These are phyloP conservation scores for Cucumis hystrix DNA, from an alignment of 306 rosid genomes.

Conservation along the genomic window DNA sequence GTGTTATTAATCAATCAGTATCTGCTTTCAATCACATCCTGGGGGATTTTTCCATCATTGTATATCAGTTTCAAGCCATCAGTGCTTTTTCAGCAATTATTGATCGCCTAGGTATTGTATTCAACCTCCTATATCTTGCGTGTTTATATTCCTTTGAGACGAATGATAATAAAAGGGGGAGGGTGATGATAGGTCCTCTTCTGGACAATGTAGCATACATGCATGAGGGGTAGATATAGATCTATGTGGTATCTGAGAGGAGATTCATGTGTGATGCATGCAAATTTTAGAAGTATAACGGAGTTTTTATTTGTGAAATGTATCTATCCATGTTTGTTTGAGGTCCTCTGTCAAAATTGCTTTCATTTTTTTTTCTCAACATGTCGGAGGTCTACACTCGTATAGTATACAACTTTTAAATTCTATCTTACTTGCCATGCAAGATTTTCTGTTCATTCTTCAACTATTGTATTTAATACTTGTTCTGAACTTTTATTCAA, in stretches of 20 bases:
- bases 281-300: background rate
- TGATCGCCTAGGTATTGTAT: slow-evolving; percentile 70
- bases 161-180: background rate
- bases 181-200: background rate
- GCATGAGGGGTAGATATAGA: background rate
- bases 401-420: background rate
- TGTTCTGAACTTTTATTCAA: background rate
- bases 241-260: background rate
- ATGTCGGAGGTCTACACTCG: background rate
- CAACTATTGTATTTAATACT: background rate
- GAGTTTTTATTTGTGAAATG: background rate
- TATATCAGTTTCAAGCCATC: slow-evolving; percentile 83
- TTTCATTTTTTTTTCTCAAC: background rate
- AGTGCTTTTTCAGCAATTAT: slow-evolving; percentile 96
- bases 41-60: slow-evolving; percentile 82
- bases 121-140: slow-evolving; percentile 9
- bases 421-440: background rate
- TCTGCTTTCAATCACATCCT: slow-evolving; percentile 95
- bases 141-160: background rate
- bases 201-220: background rate
- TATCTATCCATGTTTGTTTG: background rate
- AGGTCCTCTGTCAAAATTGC: background rate
- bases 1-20: slow-evolving; percentile 90
- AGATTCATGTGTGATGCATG: background rate
- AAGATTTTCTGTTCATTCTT: background rate